Evolutionary conservation across 2,329 filamentous ascomycete genomes (phyloP).

Genomic region (Pseudopithomyces maydicus): DNA sequence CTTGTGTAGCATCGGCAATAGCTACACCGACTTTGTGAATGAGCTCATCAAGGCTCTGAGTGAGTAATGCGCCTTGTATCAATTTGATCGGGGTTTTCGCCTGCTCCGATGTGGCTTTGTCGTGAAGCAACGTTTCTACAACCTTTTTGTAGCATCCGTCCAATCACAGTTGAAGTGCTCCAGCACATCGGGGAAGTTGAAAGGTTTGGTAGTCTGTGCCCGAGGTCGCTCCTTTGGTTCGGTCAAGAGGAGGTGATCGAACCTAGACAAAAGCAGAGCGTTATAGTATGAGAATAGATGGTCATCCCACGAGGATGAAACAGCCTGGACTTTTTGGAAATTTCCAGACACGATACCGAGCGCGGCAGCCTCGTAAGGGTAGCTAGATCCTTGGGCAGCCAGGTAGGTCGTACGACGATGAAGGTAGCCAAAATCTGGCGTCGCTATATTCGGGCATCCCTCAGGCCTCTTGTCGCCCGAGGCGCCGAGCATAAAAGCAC

Average conservation of each 20-base stretch:
- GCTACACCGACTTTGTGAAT: conserved; percentile 51
- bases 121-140: conserved; percentile 64
- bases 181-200: conserved; percentile 68
- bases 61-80: conserved; percentile 76
- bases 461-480: conserved; percentile 58
- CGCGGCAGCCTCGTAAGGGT: conserved; percentile 84
- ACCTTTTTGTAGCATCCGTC: conserved; percentile 59
- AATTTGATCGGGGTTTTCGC: conserved; percentile 71
- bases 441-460: conserved; percentile 44
- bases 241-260: conserved; percentile 71
- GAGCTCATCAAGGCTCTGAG: conserved; percentile 58
- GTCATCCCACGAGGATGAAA: conserved; percentile 84
- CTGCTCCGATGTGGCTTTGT: conserved; percentile 62
- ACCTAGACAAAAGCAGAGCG: conserved; percentile 78
- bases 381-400: conserved; percentile 70
- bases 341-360: conserved; percentile 92
- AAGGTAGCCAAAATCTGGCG: conserved; percentile 53
- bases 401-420: conserved; percentile 81
- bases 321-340: conserved; percentile 73
- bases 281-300: conserved; percentile 88
- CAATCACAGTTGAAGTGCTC: conserved; percentile 64
- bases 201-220: conserved; percentile 62
- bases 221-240: conserved; percentile 55
- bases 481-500: conserved; percentile 80
- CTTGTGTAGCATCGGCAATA: conserved; percentile 45